A percentile compares a stretch with the other conserved stretches of the same genome.
Evolutionary conservation across 306 rosid genomes (phyloP).

Genomic region (Ormosia emarginata): DNA sequence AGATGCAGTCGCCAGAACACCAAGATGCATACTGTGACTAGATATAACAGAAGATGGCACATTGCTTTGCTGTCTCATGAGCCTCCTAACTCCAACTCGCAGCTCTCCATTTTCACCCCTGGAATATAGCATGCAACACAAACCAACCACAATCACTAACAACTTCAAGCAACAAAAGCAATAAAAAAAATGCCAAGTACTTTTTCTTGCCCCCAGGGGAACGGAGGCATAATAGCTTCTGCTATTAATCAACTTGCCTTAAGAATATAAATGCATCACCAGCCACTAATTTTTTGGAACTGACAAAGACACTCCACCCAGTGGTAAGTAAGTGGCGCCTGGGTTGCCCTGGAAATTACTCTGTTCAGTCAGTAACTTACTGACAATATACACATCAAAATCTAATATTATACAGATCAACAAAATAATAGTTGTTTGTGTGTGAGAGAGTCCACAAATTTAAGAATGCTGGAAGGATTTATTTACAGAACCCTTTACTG

Average conservation of each 20-base stretch:
- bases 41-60: slow-evolving; percentile 98
- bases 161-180: slow-evolving; percentile 8
- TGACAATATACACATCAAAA: slow-evolving; percentile 12
- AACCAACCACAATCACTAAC: background rate
- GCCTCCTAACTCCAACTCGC: slow-evolving; percentile 97
- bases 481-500: background rate
- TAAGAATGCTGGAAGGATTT: background rate
- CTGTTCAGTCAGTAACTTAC: slow-evolving; percentile 8
- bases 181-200: background rate
- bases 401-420: background rate
- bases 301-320: slow-evolving; percentile 98
- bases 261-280: slow-evolving; percentile 96
- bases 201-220: background rate
- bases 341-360: slow-evolving; percentile 74
- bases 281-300: slow-evolving; percentile 92
- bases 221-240: background rate
- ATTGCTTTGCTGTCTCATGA: slow-evolving; percentile 88
- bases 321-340: slow-evolving; percentile 96
- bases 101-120: slow-evolving; percentile 96
- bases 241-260: slow-evolving; percentile 55
- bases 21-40: slow-evolving; percentile 98
- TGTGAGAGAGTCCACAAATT: background rate
- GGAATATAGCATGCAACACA: slow-evolving; percentile 25
- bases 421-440: background rate
- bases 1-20: slow-evolving; percentile 93